These are phyloP conservation scores for Guyanaporus albipodus DNA, from an alignment of 768 basidiomycete genomes.

Conservation along the genomic window DNA sequence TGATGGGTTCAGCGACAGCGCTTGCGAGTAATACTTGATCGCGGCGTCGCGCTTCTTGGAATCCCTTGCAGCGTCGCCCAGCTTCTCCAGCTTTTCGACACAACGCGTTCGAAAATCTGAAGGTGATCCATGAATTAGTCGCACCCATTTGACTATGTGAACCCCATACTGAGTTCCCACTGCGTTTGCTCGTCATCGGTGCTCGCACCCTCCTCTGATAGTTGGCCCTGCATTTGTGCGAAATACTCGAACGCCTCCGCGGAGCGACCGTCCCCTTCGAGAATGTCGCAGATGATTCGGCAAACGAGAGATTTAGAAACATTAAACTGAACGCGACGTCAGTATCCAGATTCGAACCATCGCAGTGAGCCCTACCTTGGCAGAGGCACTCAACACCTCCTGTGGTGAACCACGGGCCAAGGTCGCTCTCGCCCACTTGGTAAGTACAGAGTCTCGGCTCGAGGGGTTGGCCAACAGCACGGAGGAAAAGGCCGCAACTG, in stretches of 20 bases:
- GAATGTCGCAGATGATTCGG: neutral
- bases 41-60: too few species aligned
- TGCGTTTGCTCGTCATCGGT: neutral
- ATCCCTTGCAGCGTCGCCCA: too few species aligned
- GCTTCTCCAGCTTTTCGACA: too few species aligned
- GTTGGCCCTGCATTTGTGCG: neutral
- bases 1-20: too few species aligned
- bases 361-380: neutral
- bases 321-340: conserved; percentile 1
- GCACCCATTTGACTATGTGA: neutral
- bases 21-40: too few species aligned
- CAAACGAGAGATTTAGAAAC: neutral
- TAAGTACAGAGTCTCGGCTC: neutral
- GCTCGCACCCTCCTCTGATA: neutral
- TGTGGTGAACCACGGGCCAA: neutral
- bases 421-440: neutral
- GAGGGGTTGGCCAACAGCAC: neutral
- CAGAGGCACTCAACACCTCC: neutral
- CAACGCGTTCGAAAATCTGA: too few species aligned
- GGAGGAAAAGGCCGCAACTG: neutral
- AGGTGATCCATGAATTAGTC: neutral
- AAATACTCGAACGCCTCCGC: neutral
- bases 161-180: neutral
- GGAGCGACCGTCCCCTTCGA: neutral
- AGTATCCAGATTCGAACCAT: neutral